Percentiles rank a stretch among this genome's conserved stretches.
These are phyloP conservation scores for Paraphysoderma sedebokerense DNA, from an alignment of 371 early-diverging fungal species.

Conservation along the genomic window DNA sequence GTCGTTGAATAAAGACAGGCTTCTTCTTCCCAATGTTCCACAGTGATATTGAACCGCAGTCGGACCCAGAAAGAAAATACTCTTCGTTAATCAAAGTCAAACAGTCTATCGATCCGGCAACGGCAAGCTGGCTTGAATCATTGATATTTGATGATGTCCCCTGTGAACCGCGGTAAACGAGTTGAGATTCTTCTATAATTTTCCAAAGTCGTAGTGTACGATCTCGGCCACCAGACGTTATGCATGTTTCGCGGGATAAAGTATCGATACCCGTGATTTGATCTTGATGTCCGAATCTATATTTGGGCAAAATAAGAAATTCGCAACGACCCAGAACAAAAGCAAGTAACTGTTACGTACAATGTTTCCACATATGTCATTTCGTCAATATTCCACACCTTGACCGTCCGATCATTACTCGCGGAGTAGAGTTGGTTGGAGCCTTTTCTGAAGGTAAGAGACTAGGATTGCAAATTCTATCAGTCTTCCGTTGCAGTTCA, in stretches of 20 bases:
- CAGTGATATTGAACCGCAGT: constrained; percentile 62
- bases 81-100: constrained; percentile 81
- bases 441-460: constrained; percentile 71
- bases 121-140: constrained; percentile 11
- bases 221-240: constrained; percentile 85
- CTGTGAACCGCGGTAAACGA: constrained; percentile 60
- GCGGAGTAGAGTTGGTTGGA: constrained; percentile 67
- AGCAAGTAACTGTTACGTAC: constrained; percentile 7
- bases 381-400: constrained; percentile 88
- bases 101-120: constrained; percentile 66
- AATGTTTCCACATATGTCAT: constrained; percentile 84
- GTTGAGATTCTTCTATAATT: constrained; percentile 79
- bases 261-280: constrained; percentile 55
- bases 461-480: constrained; percentile 13
- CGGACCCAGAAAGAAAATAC: constrained; percentile 74
- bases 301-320: neutral
- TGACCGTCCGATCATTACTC: constrained; percentile 82
- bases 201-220: constrained; percentile 85
- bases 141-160: constrained; percentile 10
- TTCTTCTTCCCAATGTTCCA: constrained; percentile 85
- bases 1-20: constrained; percentile 54
- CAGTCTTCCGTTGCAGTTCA: neutral
- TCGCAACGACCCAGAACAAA: neutral
- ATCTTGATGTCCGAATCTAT: constrained; percentile 89
- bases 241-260: constrained; percentile 68